These are phyloP conservation scores for Podospora sp. DNA, from an alignment of 495 filamentous ascomycete genomes.

Conservation along the genomic window DNA sequence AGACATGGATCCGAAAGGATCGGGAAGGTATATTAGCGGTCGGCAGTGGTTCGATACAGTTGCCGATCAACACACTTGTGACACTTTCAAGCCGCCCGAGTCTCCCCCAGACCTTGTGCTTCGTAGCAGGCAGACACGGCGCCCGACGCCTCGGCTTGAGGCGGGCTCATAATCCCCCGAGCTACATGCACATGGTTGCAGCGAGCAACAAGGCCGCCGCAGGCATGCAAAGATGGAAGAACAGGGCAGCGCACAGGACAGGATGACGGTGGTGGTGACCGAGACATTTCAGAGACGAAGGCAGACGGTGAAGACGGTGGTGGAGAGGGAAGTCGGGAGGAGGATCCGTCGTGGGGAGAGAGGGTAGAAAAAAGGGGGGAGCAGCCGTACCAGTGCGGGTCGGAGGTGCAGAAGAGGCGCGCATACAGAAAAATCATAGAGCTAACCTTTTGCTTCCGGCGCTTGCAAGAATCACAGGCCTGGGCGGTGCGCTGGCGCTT, in stretches of 20 bases:
- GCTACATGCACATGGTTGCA: constrained; percentile 15
- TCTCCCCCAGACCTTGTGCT: constrained; percentile 26
- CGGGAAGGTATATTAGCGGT: background rate
- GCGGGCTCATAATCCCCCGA: constrained; percentile 20
- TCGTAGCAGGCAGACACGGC: constrained; percentile 28
- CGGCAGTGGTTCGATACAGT: background rate
- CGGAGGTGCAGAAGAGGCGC: background rate
- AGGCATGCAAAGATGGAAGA: background rate
- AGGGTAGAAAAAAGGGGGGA: constrained; percentile 6
- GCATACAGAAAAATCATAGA: constrained; percentile 20
- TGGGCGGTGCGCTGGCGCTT: constrained; percentile 66
- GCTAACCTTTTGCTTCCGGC: constrained; percentile 74
- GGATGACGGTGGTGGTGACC: constrained; percentile 6
- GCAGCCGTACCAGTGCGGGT: background rate
- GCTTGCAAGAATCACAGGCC: constrained; percentile 78
- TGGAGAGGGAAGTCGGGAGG: background rate
- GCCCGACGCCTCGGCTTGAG: constrained; percentile 17
- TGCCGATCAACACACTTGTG: constrained; percentile 28
- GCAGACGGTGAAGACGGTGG: background rate
- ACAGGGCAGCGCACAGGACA: constrained; percentile 4
- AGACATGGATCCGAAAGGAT: constrained; percentile 9
- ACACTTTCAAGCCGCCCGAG: constrained; percentile 20
- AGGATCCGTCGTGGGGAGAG: constrained; percentile 15
- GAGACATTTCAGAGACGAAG: constrained; percentile 14
- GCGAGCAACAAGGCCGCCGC: constrained; percentile 5